These are phyloP conservation scores for Obba rivulosa DNA, from an alignment of 768 basidiomycete genomes.

Conservation along the genomic window DNA sequence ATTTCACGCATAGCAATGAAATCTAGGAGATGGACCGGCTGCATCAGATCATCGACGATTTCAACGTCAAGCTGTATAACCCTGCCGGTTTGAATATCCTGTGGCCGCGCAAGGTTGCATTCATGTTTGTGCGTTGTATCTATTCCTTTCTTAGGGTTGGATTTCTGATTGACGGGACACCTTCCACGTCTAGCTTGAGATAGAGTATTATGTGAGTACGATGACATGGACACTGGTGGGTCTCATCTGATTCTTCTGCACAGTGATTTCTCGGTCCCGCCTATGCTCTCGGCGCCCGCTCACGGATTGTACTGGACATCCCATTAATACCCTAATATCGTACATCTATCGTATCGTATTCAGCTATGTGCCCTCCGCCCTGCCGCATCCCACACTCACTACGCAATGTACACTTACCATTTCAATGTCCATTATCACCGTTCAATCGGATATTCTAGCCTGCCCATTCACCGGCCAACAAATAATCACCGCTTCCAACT, in stretches of 20 bases:
- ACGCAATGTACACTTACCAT: too few relatives aligned
- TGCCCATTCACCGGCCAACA: too few relatives aligned
- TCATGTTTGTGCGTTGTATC: conserved; percentile 75
- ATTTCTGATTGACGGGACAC: too few relatives aligned
- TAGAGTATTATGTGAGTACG: conserved; percentile 83
- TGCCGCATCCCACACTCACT: too few relatives aligned
- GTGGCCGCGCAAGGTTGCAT: conserved; percentile 80
- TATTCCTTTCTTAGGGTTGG: background rate
- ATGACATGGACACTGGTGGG: background rate
- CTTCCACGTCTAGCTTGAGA: conserved; percentile 63
- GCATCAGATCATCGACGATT: conserved; percentile 51
- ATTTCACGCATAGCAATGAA: too few relatives aligned
- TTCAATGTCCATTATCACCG: too few relatives aligned
- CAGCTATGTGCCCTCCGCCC: too few relatives aligned
- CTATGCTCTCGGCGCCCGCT: too few relatives aligned
- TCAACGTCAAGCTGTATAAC: conserved; percentile 76
- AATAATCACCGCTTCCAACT: too few relatives aligned
- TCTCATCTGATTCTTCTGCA: conserved; percentile 7
- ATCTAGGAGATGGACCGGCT: conserved; percentile 76
- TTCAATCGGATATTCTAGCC: too few relatives aligned
- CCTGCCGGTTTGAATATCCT: conserved; percentile 83
- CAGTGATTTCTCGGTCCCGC: background rate
- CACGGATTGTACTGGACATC: background rate
- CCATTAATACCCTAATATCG: background rate
- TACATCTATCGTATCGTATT: too few relatives aligned